Percentiles rank a stretch among this genome's conserved stretches.
Conservation (phyloP, 169 alveolate species). For the Plasmodium inui region DNA sequence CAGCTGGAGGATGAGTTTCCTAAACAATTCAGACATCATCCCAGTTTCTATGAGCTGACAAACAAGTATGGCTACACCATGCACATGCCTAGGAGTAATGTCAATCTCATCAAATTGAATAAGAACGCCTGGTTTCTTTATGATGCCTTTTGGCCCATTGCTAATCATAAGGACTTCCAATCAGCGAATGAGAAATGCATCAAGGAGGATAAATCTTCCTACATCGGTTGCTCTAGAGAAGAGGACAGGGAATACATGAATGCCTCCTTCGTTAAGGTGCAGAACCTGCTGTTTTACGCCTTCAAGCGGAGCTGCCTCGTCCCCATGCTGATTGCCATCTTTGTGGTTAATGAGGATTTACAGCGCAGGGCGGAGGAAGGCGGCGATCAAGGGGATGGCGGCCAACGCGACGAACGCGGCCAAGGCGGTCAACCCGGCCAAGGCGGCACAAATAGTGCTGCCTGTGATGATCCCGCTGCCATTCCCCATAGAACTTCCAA, state of each 20-base stretch:
- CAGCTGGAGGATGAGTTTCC: constrained; percentile 56
- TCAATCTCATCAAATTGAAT: constrained; percentile 36
- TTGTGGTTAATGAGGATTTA: constrained; percentile 32
- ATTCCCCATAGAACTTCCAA: no score
- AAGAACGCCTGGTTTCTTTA: constrained; percentile 49
- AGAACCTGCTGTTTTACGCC: constrained; percentile 20
- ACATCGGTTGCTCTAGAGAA: constrained; percentile 52
- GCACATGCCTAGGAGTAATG: constrained; percentile 47
- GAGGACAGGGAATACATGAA: constrained; percentile 48
- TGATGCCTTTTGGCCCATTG: constrained; percentile 68
- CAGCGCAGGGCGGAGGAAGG: neutral
- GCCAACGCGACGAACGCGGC: no score
- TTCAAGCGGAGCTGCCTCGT: constrained; percentile 58
- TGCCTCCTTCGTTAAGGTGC: constrained; percentile 25
- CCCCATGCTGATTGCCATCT: constrained; percentile 12
- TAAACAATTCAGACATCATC: constrained; percentile 53
- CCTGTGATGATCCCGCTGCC: no score
- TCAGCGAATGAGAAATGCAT: constrained; percentile 55
- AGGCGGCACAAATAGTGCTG: no score
- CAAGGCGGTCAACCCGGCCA: no score
- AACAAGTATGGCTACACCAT: constrained; percentile 47
- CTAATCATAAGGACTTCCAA: constrained; percentile 51
- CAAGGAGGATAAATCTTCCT: constrained; percentile 55
- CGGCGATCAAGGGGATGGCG: neutral
- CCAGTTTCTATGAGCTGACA: constrained; percentile 32